A percentile compares a stretch with the other conserved stretches of the same genome.
Evolutionary conservation across 257 asterid species (phyloP).

Genomic region (Salvia rosmarinus): DNA sequence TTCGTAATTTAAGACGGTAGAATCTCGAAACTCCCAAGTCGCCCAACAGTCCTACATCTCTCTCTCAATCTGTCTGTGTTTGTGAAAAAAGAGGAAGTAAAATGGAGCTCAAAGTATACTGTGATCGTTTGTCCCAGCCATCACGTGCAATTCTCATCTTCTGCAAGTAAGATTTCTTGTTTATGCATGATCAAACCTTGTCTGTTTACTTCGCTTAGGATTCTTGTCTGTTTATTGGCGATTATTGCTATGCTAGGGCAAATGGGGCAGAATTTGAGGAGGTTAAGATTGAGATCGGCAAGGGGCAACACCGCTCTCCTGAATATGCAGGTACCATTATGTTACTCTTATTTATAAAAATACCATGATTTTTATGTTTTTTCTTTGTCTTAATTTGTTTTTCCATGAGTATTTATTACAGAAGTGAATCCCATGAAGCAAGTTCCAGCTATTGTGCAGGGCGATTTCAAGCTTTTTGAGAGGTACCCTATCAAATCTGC

Average conservation of each 20-base stretch:
- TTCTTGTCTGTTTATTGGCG: too few species aligned
- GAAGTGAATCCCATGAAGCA: constrained; percentile 79
- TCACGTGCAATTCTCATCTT: too few species aligned
- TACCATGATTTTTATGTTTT: constrained; percentile 3
- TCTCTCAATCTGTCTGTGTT: too few species aligned
- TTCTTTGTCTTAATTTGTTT: neutral
- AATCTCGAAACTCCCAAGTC: too few species aligned
- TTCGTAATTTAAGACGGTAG: too few species aligned
- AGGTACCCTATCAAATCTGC: constrained; percentile 48
- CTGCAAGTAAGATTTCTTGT: too few species aligned
- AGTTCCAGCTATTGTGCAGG: constrained; percentile 83
- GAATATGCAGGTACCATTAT: too few species aligned
- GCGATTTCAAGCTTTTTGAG: constrained; percentile 82
- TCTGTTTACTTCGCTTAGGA: neutral
- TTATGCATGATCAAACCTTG: too few species aligned
- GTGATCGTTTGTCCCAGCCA: too few species aligned
- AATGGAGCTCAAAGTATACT: too few species aligned
- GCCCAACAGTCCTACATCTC: too few species aligned
- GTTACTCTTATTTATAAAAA: neutral
- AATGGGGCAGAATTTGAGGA: constrained; percentile 80
- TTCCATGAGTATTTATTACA: constrained; percentile 31
- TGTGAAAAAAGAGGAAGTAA: too few species aligned
- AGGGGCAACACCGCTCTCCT: constrained; percentile 61
- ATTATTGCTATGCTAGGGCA: constrained; percentile 44
- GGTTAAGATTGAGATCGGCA: constrained; percentile 56